Base-by-base conservation (phyloP, 495 filamentous ascomycete species). In the Thozetella sp. region DNA sequence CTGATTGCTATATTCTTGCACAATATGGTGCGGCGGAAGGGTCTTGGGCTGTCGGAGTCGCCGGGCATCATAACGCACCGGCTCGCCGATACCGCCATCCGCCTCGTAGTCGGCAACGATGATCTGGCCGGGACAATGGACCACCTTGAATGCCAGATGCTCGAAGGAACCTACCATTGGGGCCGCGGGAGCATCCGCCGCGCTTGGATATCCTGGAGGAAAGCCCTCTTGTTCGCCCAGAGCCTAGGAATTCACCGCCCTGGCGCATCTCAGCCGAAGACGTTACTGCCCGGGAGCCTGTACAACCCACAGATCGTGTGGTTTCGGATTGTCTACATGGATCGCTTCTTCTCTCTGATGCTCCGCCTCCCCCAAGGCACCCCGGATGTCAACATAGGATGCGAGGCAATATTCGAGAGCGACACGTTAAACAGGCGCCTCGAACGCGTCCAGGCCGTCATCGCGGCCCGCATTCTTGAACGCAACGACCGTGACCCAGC, bases 141-240 rank as follows among this genome's bases (percentile, higher is more conserved):
- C 51, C 78, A 75, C 17, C 45, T 84, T 2, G 77, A 82, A 53
- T 82, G 76, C 58, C 64, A 83, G 51, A 76, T 83, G 54, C 60
- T 82, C 13, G 81, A 83, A 59, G 64, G 63, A 23, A 54, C 75
- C 45, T 83, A 78, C 63, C 76, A 82, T 1, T 68, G 65, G 25
- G 75, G 80, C 56, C 56, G 54, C 13, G 82, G 80, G 1, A 82
- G 80, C 57, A 67, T 84, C 0, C 77, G 75, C 25, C 64, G 65
- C 13, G 60, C 71, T 1, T 83, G 75, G 79, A 51, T 81, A 34
- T 60, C 76, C 17, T 50, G 62, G 11, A 75, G 74, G 6, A 67
- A 80, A 48, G 83, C 80, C 10, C 74, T 79, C 58, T 64, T 61
- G 11, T 57, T 80, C 10, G 72, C 64, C 3, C 69, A 72, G 54